Base-by-base conservation (phyloP, 495 filamentous ascomycete species). In the Trichoderma gamsii region DNA sequence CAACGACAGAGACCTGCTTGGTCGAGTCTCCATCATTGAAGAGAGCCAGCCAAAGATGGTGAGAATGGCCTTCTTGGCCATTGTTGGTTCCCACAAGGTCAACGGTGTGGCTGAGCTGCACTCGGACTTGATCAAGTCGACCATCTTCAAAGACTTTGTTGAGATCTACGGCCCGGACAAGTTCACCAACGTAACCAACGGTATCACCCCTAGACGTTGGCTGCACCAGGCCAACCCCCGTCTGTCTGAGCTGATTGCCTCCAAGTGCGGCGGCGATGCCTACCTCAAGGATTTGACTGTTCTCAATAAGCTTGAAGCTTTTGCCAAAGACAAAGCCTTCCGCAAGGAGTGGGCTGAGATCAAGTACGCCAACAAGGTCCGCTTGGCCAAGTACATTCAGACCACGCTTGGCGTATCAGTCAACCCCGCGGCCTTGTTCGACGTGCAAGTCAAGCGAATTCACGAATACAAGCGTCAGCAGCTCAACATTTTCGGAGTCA, bases 381-480 rank as follows among this genome's bases (percentile, higher is more conserved):
- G 89, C 32, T 88, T 99, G 43, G 94, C 95, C 25, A 90, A 90
- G 75, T 88, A 93, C 76, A 97, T 97, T 81, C 92, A 95, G 80
- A 81, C 85, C 16, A 89, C 87, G 7, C 90, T 87, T 6, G 88
- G 88, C 32, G 85, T 95, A 66, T 87, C 83, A 18, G 92, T 99
- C 73, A 93, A 96, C 76, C 96, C 95, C 1, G 82, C 87, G 29
- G 86, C 94, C 0, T 84, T 99, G 41, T 99, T 99, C 72, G 95
- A 99, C 74, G 89, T 99, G 12, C 95, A 99, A 76, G 95, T 98
- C 67, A 99, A 99, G 83, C 90, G 95, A 70, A 99, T 99, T 75
- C 95, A 99, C 79, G 95, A 99, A 81, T 99, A 99, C 80, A 99
- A 99, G 84, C 90, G 95, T 65, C 95, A 99, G 80, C 95, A 99